Conservation (phyloP, 805 yeast species). For the Jamesozyma rosinii region DNA sequence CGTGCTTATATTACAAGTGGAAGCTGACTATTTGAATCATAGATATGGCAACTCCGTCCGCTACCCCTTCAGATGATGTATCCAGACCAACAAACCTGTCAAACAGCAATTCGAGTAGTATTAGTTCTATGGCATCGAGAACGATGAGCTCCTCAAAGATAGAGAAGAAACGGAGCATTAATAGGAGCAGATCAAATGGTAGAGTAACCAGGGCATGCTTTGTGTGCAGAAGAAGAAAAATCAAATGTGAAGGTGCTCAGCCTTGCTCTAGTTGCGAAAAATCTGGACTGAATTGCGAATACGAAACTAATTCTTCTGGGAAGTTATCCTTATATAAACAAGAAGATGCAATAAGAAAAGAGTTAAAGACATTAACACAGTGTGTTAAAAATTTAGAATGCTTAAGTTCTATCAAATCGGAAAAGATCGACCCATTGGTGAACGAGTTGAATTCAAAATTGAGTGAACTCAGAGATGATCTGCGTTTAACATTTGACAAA, state of each 20-base stretch:
- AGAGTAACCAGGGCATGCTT: conserved; percentile 40
- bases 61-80: background rate
- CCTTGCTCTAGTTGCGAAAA: conserved; percentile 42
- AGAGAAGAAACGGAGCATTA: background rate
- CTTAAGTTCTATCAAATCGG: background rate
- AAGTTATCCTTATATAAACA: conserved; percentile 3
- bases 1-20: no score
- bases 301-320: background rate
- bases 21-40: no score
- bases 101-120: background rate
- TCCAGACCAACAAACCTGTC: background rate
- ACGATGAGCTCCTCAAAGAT: background rate
- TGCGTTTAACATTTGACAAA: conserved; percentile 3
- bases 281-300: conserved; percentile 8
- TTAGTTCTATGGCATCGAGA: background rate
- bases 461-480: conserved; percentile 6
- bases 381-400: conserved; percentile 3
- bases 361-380: conserved; percentile 3
- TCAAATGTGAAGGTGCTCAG: conserved; percentile 45
- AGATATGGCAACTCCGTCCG: no score
- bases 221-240: conserved; percentile 46
- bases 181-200: background rate
- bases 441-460: conserved; percentile 3
- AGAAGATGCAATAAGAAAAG: conserved; percentile 6
- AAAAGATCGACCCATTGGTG: conserved; percentile 2